Evolutionary conservation across 176 grass and related monocot species (phyloP), one percentile per base, ranked within the genome.

Genomic region (Saccharum spontaneum): DNA sequence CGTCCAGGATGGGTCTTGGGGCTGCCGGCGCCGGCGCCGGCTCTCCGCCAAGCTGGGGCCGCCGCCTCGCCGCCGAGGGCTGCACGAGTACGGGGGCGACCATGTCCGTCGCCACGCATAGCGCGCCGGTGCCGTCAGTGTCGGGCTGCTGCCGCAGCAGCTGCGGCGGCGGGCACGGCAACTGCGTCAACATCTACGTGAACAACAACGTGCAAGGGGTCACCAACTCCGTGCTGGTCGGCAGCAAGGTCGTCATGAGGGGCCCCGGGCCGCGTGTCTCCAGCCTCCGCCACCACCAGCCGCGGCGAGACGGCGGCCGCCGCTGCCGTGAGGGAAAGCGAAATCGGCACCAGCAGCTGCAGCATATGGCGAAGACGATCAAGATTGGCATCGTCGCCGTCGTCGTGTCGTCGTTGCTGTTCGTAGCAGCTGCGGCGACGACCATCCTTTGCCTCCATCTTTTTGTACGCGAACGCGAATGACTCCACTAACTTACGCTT

Each of bases 171-270:
- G 85, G 78, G 74, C 41, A 30, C 70, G 49, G 61, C 24, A n/a
- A 59, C 55, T 26, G 84, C 77, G 79, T 93, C 71, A 93, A 85
- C 76, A 87, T 95, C 71, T 93, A 95, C 64, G 83, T 98, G 26
- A 90, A 90, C 79, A 79, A 34, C 88, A 98, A 98, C 72, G 84
- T 95, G 75, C 93, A 98, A 59, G 93, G 93, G 6, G 95, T 98
- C 71, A 92, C 93, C 60, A 98, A 95, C 84, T 98, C 95, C 31
- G 82, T 95, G 60, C 69, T 98, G 55, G 69, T 98, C 3, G 83
- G 95, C 86, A 98, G 95, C 87, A 89, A 83, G 80, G 92, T 98
- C 55, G 59, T 46, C 23, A 90, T 95, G 87, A 85, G 80, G 15
- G 87, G 92, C 50, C 80, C 91, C 0, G 89, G 93, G 7, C 61